phyloP scores from a whole-genome alignment of 2,329 filamentous ascomycete genomes.

The Bretziella fagacearum region DNA sequence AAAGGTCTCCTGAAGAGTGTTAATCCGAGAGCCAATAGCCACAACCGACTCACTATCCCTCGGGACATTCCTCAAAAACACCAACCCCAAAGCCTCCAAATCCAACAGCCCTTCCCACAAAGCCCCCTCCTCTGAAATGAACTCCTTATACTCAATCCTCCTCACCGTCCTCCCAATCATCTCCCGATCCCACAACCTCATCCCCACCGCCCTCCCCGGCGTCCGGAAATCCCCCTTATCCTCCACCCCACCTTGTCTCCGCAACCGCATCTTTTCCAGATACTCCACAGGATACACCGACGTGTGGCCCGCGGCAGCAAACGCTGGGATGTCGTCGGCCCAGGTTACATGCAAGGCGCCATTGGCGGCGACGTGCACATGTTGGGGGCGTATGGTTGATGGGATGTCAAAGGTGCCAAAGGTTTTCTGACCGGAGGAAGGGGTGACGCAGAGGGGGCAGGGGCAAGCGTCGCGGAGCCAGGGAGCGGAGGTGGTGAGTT shows the following conservation, averaged over 20 bases:
- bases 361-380: conserved; percentile 21
- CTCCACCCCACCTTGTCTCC: neutral
- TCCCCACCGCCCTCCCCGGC: conserved; percentile 17
- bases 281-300: conserved; percentile 22
- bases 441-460: conserved; percentile 36
- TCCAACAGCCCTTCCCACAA: conserved; percentile 46
- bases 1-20: conserved; percentile 67
- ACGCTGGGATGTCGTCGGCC: conserved; percentile 28
- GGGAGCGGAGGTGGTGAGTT: conserved; percentile 9
- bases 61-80: conserved; percentile 64
- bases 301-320: conserved; percentile 20
- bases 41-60: conserved; percentile 47
- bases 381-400: conserved; percentile 20
- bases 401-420: conserved; percentile 29
- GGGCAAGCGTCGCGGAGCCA: conserved; percentile 38
- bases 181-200: conserved; percentile 27
- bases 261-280: conserved; percentile 17
- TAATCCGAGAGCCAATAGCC: conserved; percentile 54
- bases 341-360: conserved; percentile 43
- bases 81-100: conserved; percentile 50
- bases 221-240: conserved; percentile 14
- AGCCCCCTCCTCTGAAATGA: conserved; percentile 40
- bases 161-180: conserved; percentile 27
- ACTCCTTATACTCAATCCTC: conserved; percentile 52
- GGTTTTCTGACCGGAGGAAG: conserved; percentile 42